Base-by-base conservation (phyloP, 225 moss, liverwort and hornwort genomes). In the Climacium dendroides region DNA sequence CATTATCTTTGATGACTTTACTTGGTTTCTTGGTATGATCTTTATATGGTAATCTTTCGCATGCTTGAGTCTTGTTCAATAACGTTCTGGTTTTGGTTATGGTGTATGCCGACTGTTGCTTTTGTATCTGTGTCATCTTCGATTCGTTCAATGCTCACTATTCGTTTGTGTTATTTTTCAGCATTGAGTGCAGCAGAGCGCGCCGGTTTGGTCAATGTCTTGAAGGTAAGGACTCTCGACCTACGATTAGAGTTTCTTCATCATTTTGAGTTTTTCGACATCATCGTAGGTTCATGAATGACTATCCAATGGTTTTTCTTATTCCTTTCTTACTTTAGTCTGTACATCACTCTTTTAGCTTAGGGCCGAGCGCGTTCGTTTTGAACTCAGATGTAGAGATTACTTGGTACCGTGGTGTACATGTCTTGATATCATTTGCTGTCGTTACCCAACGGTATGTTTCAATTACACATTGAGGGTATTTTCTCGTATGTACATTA, bases 151-250 rank as follows among this genome's bases (percentile, higher is more conserved):
- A 25, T 81, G 45, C 75, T 91, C 8, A 87, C 52, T 52, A 73
- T 57, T 50, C 11, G 7, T 83, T 37, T 9, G 37, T 83, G 19
- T 45, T 83, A 63, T 58, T 88, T n/a, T 85, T 85, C 92, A 97
- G 96, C 93, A 57, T 92, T 98, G 78, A 98, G 95, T 89, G 92
- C 95, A 11, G 95, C 92, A 35, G 96, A 97, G 89, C 96, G 94
- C 34, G 95, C 93, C 20, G 95, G 95, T 79, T 91, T 96, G 90
- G 95, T 96, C 59, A 97, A 94, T 88, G 97, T 96, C 39, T 90
- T 97, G 74, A 98, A 97, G 96, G 98, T 98, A 53, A 79, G 82
- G 29, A 59, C 8, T 48, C 41, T 32, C 19, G 41, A 74, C 30
- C 43, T 83, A 16, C 11, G 15, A 43, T 84, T 9, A 23, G 28